Percentiles rank a stretch among this genome's conserved stretches.
These are phyloP conservation scores for Neopestalotiopsis clavispora DNA, from an alignment of 2,329 filamentous ascomycete genomes.

Conservation along the genomic window DNA sequence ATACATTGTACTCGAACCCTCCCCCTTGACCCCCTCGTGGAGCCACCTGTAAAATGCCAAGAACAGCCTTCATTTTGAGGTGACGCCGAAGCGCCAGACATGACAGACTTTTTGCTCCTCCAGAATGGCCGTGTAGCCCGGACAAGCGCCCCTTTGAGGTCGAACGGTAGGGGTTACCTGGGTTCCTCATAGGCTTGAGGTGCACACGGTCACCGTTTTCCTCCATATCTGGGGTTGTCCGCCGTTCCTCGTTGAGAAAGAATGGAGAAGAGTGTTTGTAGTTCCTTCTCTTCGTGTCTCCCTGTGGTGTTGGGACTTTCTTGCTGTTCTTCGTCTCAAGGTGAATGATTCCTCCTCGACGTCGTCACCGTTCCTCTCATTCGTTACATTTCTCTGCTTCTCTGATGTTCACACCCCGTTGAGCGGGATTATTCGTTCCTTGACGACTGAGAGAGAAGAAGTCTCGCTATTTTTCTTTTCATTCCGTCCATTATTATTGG, in stretches of 20 bases:
- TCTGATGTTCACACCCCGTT: conserved; percentile 15
- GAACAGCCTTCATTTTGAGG: conserved; percentile 2
- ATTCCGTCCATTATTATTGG: background rate
- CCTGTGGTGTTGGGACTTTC: background rate
- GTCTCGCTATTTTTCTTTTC: background rate
- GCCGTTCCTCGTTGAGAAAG: background rate
- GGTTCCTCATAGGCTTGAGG: conserved; percentile 9
- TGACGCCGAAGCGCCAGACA: conserved; percentile 4
- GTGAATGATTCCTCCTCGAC: background rate
- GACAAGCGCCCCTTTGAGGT: conserved; percentile 6
- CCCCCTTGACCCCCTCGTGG: background rate
- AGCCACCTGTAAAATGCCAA: background rate
- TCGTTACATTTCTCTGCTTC: conserved; percentile 10
- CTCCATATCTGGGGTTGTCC: background rate
- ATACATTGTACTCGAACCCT: background rate
- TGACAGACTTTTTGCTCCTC: background rate
- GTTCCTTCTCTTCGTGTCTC: background rate
- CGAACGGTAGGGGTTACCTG: conserved; percentile 14
- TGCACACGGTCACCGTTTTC: background rate
- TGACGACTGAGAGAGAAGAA: background rate
- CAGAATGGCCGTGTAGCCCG: background rate
- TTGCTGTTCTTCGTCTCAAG: background rate
- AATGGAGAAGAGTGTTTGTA: background rate
- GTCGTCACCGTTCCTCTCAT: conserved; percentile 4
- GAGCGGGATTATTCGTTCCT: conserved; percentile 22